Base-by-base conservation (phyloP, 495 filamentous ascomycete species). In the Immersiella caudata region DNA sequence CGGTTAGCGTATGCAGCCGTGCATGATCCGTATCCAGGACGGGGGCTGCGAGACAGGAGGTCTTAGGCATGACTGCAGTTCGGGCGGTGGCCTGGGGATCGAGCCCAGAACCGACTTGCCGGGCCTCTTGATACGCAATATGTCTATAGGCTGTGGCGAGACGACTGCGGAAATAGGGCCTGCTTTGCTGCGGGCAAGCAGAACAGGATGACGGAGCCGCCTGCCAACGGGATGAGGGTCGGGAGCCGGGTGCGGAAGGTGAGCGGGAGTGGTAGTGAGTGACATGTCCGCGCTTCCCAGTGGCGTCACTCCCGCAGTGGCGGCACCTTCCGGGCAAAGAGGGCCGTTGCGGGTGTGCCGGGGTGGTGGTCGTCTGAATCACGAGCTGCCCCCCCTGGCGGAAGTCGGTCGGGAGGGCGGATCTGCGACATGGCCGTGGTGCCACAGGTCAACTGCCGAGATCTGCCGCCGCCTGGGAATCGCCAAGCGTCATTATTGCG, bases 361-460 rank as follows among this genome's bases (percentile, higher is more conserved):
- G 52, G 52, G 52, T 18, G 40, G 40, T 18, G 9, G 40, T 14
- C 40, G 40, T 2, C 2, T 46, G 40, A 18, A 14, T 14, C 40
- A 33, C 52, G 2, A 11, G 9, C n/a, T 55, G 52, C 7, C 3
- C 52, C 20, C 21, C 52, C 52, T 24, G 52, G 18, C 2, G 29
- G 14, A 12, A 29, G 57, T 5, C 3, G 46, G 21, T 0, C 20
- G 20, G 20, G 20, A 3, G 50, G 52, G 52, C 27, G 40, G 52
- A 67, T 68, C 65, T 68, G 67, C 60, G 63, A 65, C 61, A 67
- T 51, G 61, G 61, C 2, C 51, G 25, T 50, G 46, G 67, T 71
- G 63, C 25, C 62, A 70, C 69, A 60, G 64, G 22, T 64, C 52
- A 51, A 67, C 57, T 73, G 56, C 72, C 67, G 73, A 70, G 63